Percentiles rank a stretch among this genome's conserved stretches.
phyloP scores from a whole-genome alignment of 1,284 basidiomycete genomes.

The Tausonia pullulans region DNA sequence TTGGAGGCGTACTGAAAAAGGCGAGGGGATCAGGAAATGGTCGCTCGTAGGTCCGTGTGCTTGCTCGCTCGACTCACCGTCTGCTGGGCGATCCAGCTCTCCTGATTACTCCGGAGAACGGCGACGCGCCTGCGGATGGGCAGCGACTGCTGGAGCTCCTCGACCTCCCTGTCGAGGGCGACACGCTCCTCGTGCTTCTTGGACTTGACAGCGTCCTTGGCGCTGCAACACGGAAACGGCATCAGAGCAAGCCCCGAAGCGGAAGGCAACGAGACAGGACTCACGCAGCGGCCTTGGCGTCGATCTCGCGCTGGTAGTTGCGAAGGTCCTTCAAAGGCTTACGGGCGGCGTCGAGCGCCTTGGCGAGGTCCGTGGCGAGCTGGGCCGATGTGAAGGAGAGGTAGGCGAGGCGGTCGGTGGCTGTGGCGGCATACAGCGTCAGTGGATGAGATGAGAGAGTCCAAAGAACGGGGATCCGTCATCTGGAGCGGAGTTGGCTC shows the following conservation, averaged over 20 bases:
- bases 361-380: conserved; percentile 2
- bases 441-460: background rate
- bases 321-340: conserved; percentile 9
- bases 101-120: background rate
- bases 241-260: background rate
- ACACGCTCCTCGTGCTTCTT: conserved; percentile 6
- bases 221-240: background rate
- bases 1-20: conserved; percentile 4
- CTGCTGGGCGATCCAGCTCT: background rate
- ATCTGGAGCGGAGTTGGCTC: background rate
- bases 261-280: background rate
- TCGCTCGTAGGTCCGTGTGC: too few species aligned
- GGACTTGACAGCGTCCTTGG: background rate
- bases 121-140: background rate
- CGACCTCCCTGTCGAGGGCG: background rate
- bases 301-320: background rate
- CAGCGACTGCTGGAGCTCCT: background rate
- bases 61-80: too few species aligned
- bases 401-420: conserved; percentile 9
- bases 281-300: background rate
- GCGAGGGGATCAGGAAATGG: too few species aligned
- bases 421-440: background rate
- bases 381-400: conserved; percentile 4
- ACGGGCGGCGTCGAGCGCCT: background rate
- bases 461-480: background rate